Percentiles rank a stretch among this genome's conserved stretches.
phyloP scores from a whole-genome alignment of 2,329 filamentous ascomycete genomes.

The Beauveria bassiana region DNA sequence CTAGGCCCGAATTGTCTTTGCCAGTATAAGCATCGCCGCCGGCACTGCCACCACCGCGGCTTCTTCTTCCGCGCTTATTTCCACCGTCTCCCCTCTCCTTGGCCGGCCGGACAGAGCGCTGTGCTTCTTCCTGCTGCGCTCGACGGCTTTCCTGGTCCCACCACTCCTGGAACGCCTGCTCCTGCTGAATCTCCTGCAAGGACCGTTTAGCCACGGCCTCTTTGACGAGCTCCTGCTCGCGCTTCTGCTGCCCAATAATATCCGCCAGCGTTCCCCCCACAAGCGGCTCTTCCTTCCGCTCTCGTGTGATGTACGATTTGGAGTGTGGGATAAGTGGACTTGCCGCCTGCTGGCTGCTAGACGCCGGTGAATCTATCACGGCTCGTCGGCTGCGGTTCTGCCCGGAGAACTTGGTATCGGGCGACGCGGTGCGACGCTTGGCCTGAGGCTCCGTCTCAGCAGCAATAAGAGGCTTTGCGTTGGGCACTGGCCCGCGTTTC shows the following conservation, averaged over 20 bases:
- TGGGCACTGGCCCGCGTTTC: conserved; percentile 22
- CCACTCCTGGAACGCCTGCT: conserved; percentile 96
- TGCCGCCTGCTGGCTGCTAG: conserved; percentile 22
- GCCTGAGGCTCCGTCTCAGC: conserved; percentile 33
- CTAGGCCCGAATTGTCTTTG: not conserved
- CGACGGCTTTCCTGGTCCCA: conserved; percentile 80
- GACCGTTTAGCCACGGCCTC: conserved; percentile 84
- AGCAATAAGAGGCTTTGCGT: conserved; percentile 35
- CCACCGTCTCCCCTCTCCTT: conserved; percentile 29
- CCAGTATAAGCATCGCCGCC: not conserved
- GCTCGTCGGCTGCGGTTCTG: conserved; percentile 38
- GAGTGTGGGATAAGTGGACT: conserved; percentile 50
- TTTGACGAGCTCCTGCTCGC: conserved; percentile 72
- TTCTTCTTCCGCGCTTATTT: conserved; percentile 21
- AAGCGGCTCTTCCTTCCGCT: conserved; percentile 53
- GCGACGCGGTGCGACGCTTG: conserved; percentile 46
- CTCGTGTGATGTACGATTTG: conserved; percentile 49
- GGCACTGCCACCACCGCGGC: conserved; percentile 19
- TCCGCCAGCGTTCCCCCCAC: conserved; percentile 73
- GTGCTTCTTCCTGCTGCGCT: conserved; percentile 55
- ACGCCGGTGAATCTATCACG: conserved; percentile 17
- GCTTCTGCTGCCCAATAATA: conserved; percentile 80
- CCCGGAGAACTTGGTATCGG: conserved; percentile 55
- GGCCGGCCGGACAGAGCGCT: conserved; percentile 33
- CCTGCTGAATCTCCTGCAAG: conserved; percentile 88